Percentiles rank a stretch among this genome's conserved stretches.
phyloP scores from a whole-genome alignment of 805 yeast species.

The Suhomyces sp. region DNA sequence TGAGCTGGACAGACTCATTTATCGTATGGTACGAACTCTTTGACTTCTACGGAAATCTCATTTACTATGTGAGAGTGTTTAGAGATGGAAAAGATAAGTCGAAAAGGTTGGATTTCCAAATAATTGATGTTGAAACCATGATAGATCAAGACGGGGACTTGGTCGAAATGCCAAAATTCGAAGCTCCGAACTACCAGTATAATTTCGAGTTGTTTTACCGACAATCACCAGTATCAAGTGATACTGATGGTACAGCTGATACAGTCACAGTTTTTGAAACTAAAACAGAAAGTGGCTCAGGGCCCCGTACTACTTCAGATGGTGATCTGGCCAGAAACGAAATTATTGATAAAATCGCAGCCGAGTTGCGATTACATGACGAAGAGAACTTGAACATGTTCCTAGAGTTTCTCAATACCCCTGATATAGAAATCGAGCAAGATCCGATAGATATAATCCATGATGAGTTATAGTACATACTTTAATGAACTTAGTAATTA shows the following conservation, averaged over 20 bases:
- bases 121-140: conserved; percentile 31
- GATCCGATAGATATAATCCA: not conserved
- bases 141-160: conserved; percentile 30
- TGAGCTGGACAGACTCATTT: conserved; percentile 31
- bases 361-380: not conserved
- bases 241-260: not conserved
- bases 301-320: not conserved
- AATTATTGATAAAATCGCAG: not conserved
- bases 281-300: not conserved
- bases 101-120: conserved; percentile 16
- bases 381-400: not conserved
- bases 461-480: conserved; percentile 2
- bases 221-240: not conserved
- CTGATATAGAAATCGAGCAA: not conserved
- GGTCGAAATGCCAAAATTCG: conserved; percentile 14
- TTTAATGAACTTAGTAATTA: conserved; percentile 1
- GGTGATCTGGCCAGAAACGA: not conserved
- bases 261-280: not conserved
- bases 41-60: conserved; percentile 30
- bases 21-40: conserved; percentile 37
- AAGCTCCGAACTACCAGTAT: conserved; percentile 25
- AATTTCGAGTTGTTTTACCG: conserved; percentile 20
- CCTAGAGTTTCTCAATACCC: not conserved
- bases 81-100: conserved; percentile 19
- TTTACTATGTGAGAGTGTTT: conserved; percentile 20